Conservation (phyloP, 345 rosid species). For the Abelmoschus esculentus region DNA sequence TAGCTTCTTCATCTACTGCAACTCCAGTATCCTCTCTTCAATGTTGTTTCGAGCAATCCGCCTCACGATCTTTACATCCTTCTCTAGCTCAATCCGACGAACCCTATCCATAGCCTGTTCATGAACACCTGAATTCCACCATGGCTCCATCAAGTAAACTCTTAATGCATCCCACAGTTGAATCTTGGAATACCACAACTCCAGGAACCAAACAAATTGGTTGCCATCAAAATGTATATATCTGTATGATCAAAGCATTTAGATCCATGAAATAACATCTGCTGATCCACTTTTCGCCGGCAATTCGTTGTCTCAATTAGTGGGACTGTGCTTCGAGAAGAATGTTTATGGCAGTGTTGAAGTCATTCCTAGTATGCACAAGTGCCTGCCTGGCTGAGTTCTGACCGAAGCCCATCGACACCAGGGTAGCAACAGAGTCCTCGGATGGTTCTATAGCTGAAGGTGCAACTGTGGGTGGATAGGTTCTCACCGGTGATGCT, state of each 20-base stretch:
- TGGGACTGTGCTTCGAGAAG: slow-evolving; percentile 91
- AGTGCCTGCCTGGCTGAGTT: slow-evolving; percentile 89
- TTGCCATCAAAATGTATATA: slow-evolving; percentile 1
- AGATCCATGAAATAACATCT: not conserved
- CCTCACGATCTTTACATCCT: slow-evolving; percentile 59
- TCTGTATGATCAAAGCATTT: not conserved
- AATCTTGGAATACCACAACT: slow-evolving; percentile 6
- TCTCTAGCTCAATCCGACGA: slow-evolving; percentile 69
- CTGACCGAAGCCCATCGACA: slow-evolving; percentile 76
- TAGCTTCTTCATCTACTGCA: slow-evolving; percentile 71
- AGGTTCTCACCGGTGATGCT: too few relatives aligned
- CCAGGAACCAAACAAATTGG: slow-evolving; percentile 5
- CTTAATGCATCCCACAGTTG: slow-evolving; percentile 39
- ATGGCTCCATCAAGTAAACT: slow-evolving; percentile 73
- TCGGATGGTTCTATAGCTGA: slow-evolving; percentile 54
- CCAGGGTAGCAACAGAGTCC: slow-evolving; percentile 32
- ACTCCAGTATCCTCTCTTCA: slow-evolving; percentile 61
- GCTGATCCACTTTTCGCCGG: not conserved
- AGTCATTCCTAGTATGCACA: slow-evolving; percentile 50
- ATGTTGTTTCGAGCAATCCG: slow-evolving; percentile 68
- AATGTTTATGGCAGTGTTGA: slow-evolving; percentile 85
- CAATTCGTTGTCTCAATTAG: slow-evolving; percentile 9
- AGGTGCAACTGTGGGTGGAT: not conserved
- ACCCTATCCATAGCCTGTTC: slow-evolving; percentile 92
- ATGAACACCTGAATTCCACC: slow-evolving; percentile 93